These are phyloP conservation scores for Cenchrus fungigraminus DNA, from an alignment of 176 grass and related monocot species.

Conservation along the genomic window DNA sequence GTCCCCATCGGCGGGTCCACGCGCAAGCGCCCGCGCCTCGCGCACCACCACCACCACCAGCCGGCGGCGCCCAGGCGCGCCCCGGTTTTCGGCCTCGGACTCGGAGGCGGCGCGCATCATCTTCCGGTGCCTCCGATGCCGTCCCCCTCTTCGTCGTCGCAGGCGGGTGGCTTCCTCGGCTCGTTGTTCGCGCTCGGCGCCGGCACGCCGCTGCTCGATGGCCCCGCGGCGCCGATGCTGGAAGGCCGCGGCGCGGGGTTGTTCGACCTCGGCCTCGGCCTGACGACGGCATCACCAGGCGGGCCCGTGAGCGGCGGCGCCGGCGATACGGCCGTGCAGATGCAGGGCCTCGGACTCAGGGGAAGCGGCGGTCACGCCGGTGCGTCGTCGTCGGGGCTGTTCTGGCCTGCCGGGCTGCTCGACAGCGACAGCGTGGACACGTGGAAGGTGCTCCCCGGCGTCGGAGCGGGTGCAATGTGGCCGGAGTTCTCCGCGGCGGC, in stretches of 20 bases:
- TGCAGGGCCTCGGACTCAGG: constrained; percentile 10
- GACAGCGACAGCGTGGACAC: constrained; percentile 17
- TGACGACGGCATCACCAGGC: not conserved
- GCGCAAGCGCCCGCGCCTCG: constrained; percentile 80
- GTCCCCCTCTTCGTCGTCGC: not conserved
- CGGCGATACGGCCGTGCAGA: constrained; percentile 18
- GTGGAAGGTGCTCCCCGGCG: constrained; percentile 51
- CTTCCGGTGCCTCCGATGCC: not conserved
- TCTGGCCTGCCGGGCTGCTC: constrained; percentile 40
- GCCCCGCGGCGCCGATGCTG: constrained; percentile 57
- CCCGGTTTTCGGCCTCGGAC: constrained; percentile 15
- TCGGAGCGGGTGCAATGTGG: constrained; percentile 38
- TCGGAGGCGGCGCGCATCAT: not conserved
- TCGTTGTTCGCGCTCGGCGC: constrained; percentile 61
- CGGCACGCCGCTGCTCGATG: constrained; percentile 53
- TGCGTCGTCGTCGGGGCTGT: not conserved
- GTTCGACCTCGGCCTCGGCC: constrained; percentile 67
- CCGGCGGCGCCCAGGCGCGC: not conserved
- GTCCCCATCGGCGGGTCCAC: constrained; percentile 89
- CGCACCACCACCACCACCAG: constrained; percentile 13
- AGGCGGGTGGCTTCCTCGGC: constrained; percentile 45
- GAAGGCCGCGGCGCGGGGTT: constrained; percentile 56
- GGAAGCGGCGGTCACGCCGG: not conserved
- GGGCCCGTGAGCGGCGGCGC: constrained; percentile 17
- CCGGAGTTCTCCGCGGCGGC: constrained; percentile 49